A percentile compares a stretch with the other conserved stretches of the same genome.
Conservation (phyloP, 1,284 basidiomycete genomes). For the Anthracocystis panici-leucophaei region DNA sequence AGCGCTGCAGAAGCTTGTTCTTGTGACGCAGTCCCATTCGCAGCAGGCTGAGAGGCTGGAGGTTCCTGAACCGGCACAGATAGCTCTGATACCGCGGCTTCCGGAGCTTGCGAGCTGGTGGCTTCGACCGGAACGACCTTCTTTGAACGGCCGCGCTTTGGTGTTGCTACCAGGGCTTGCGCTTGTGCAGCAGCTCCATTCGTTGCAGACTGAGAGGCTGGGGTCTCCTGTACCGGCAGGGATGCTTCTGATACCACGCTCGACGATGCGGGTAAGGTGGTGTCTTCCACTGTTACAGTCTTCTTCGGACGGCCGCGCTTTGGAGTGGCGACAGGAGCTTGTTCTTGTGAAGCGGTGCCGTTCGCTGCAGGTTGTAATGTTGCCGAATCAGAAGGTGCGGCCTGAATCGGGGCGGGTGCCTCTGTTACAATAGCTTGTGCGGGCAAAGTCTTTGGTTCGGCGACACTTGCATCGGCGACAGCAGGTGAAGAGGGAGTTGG, state of each 20-base stretch:
- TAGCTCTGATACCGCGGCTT: too few species aligned
- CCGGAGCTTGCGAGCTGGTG: too few species aligned
- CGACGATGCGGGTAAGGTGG: too few species aligned
- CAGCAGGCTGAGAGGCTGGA: background rate
- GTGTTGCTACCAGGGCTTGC: constrained; percentile 11
- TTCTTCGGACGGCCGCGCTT: constrained; percentile 25
- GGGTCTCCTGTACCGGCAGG: background rate
- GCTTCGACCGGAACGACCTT: background rate
- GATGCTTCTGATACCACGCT: background rate
- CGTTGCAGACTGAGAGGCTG: background rate
- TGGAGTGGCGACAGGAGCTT: constrained; percentile 9
- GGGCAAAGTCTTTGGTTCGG: background rate
- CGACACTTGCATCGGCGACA: background rate
- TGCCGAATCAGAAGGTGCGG: background rate
- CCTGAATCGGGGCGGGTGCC: too few species aligned
- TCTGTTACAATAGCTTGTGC: background rate
- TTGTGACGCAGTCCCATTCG: background rate
- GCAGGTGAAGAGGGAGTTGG: background rate
- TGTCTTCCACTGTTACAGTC: background rate
- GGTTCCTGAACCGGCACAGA: too few species aligned
- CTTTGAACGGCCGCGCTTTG: constrained; percentile 10
- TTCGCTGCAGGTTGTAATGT: background rate
- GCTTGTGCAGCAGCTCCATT: background rate
- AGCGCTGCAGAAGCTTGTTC: constrained; percentile 9
- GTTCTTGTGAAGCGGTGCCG: background rate